phyloP scores from a whole-genome alignment of 345 rosid genomes.

The Sonneratia caseolaris region DNA sequence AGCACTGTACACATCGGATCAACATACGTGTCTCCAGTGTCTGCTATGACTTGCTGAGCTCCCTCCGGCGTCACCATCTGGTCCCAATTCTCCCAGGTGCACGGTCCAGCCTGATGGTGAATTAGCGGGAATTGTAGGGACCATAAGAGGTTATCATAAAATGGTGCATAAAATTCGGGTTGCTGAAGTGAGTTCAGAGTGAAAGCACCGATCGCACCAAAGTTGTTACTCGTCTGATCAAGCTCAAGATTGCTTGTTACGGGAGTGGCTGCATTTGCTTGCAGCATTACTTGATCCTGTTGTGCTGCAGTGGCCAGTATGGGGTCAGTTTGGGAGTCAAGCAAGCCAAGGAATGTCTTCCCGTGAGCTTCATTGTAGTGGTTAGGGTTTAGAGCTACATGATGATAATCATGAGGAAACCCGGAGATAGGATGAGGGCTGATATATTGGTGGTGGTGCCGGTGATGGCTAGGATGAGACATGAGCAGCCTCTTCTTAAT shows the following conservation, averaged over 20 bases:
- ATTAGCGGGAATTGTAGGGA: background rate
- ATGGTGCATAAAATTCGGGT: background rate
- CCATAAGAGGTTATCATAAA: background rate
- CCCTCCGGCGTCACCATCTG: background rate
- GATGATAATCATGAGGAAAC: background rate
- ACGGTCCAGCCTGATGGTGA: background rate
- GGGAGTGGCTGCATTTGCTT: background rate
- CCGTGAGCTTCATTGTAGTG: background rate
- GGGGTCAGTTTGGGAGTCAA: background rate
- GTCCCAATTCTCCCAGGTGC: background rate
- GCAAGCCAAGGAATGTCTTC: conserved; percentile 3
- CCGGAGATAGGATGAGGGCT: conserved; percentile 4
- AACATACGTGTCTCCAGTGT: background rate
- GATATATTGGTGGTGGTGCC: conserved; percentile 16
- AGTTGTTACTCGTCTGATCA: background rate
- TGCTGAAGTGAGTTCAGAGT: background rate
- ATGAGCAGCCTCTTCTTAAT: conserved; percentile 77
- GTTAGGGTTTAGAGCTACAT: background rate
- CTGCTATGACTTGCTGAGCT: background rate
- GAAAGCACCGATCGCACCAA: background rate
- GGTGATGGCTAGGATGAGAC: conserved; percentile 30
- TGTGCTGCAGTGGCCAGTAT: conserved; percentile 4
- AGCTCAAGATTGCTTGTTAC: conserved; percentile 6
- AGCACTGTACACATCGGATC: background rate
- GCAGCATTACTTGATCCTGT: conserved; percentile 5